Conservation (phyloP, 2,329 filamentous ascomycete species). For the Fusarium caatingaense region DNA sequence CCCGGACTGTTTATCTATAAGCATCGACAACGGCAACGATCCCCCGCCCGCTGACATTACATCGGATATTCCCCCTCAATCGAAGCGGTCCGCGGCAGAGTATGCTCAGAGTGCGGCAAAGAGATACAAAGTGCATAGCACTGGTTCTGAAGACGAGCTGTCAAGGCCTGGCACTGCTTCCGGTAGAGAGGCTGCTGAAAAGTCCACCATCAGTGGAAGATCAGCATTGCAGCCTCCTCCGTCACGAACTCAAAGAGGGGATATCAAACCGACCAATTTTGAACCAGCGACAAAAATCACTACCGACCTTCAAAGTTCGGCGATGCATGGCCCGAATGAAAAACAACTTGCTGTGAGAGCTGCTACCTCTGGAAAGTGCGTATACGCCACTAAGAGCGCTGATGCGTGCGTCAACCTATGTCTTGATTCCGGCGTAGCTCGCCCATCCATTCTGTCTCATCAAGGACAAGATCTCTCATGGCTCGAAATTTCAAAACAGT, state of each 20-base stretch:
- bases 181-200: conserved; percentile 13
- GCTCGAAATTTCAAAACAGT: conserved; percentile 36
- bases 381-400: background rate
- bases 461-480: conserved; percentile 23
- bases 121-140: conserved; percentile 13
- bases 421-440: conserved; percentile 14
- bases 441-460: background rate
- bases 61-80: conserved; percentile 38
- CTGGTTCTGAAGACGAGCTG: conserved; percentile 49
- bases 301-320: background rate
- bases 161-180: conserved; percentile 2
- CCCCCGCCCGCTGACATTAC: conserved; percentile 37
- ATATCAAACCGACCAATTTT: conserved; percentile 46
- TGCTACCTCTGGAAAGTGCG: conserved; percentile 43
- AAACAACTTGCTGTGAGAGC: conserved; percentile 26
- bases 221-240: conserved; percentile 13
- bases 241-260: conserved; percentile 36
- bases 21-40: conserved; percentile 2
- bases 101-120: conserved; percentile 16
- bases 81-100: conserved; percentile 18
- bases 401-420: conserved; percentile 5
- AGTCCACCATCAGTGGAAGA: conserved; percentile 23
- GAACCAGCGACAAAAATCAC: background rate
- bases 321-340: background rate
- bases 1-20: conserved; percentile 41